Base-by-base conservation (phyloP, 2,329 filamentous ascomycete species). In the Fusarium sp. region DNA sequence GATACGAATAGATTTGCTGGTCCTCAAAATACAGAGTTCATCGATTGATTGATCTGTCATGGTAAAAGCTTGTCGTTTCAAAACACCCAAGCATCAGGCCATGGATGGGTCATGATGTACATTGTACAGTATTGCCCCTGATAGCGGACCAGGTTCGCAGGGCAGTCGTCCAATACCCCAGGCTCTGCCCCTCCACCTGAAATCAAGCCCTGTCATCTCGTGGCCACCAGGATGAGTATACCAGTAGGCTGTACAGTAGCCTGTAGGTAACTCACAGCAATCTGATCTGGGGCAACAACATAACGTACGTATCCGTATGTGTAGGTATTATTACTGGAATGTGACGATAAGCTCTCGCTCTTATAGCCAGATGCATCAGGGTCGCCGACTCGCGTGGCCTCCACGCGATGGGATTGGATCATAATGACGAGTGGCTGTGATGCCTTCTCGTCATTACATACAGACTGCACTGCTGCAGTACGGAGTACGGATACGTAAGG, bases 81-180 rank as follows among this genome's bases (percentile, higher is more conserved):
- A 63, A 62, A 41, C 43, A 51, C 35, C 17, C 60, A 49, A 63
- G 58, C 50, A 45, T 63, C 39, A 63, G 45, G 35, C 58, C 50
- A 58, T 18, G 11, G 13, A 25, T 25, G 25, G 25, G 25, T 25
- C 25, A 25, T 25, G 25, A 25, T 25, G 23, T 6, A 29, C n/a
- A n/a, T n/a, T n/a, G n/a, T n/a, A n/a, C n/a, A n/a, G n/a, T n/a
- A n/a, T n/a, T 14, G 11, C 29, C 29, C 29, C 29, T 31, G 29
- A 31, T 31, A 31, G 25, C 25, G 25, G 25, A 25, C 23, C 23
- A 25, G 23, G n/a, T n/a, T n/a, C n/a, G n/a, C n/a, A n/a, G n/a
- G n/a, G n/a, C n/a, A n/a, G n/a, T n/a, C n/a, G n/a, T n/a, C n/a
- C 23, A 25, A 11, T 29, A 29, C 29, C 29, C 37, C 37, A 39